These are phyloP conservation scores for Limtongia smithiae DNA, from an alignment of 805 yeast genomes.

Conservation along the genomic window DNA sequence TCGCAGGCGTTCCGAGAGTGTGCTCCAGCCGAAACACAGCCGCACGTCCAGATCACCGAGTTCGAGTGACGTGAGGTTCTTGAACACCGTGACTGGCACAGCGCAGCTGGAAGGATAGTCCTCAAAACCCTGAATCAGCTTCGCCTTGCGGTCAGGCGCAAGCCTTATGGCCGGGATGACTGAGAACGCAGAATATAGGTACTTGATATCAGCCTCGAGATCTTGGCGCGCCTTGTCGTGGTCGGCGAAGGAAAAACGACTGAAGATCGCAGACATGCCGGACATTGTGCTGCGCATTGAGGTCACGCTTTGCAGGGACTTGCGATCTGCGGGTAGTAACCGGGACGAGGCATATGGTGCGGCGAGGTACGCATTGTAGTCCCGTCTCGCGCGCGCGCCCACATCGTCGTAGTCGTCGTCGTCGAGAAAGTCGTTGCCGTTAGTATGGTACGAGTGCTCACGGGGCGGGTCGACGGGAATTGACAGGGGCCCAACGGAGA, in stretches of 20 bases:
- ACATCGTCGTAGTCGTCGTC: conserved; percentile 14
- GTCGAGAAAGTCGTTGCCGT: conserved; percentile 54
- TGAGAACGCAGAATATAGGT: conserved; percentile 60
- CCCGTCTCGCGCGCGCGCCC: no score
- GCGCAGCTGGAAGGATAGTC: conserved; percentile 71
- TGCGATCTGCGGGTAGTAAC: conserved; percentile 28
- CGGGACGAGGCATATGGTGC: no score
- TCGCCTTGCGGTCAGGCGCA: conserved; percentile 57
- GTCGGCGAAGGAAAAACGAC: conserved; percentile 29
- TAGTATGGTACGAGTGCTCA: conserved; percentile 48
- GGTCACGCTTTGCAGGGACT: conserved; percentile 31
- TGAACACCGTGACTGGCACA: conserved; percentile 59
- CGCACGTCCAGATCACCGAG: conserved; percentile 59
- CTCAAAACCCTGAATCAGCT: conserved; percentile 57
- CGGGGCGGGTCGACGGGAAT: conserved; percentile 56
- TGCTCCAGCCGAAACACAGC: conserved; percentile 64
- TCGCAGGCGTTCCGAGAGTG: conserved; percentile 51
- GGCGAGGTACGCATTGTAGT: neutral
- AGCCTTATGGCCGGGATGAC: conserved; percentile 61
- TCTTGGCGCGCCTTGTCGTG: conserved; percentile 27
- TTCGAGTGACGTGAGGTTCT: conserved; percentile 60
- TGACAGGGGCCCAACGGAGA: conserved; percentile 59
- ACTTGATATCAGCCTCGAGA: conserved; percentile 38
- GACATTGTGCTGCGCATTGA: conserved; percentile 41
- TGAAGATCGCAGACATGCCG: conserved; percentile 45